Conservation (phyloP, 2,329 filamentous ascomycete genomes). For the Chaetomium globosum region DNA sequence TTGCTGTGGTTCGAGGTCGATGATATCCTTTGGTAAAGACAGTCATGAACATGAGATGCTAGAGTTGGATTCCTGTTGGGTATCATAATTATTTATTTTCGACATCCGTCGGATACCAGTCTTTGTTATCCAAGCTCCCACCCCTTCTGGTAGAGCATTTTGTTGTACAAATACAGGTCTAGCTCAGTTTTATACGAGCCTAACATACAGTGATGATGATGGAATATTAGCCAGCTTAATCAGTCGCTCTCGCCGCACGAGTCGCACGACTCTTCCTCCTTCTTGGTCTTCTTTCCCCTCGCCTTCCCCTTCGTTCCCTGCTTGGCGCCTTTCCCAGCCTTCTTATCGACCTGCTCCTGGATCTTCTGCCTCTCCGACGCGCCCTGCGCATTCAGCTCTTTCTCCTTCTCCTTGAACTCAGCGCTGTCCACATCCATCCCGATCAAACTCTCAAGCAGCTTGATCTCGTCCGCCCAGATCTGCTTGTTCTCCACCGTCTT, state of each 20-base stretch:
- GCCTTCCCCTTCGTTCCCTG: conserved; percentile 38
- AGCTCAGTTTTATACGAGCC: neutral
- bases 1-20: conserved; percentile 6
- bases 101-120: neutral
- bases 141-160: neutral
- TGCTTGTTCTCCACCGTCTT: conserved; percentile 74
- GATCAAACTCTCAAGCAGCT: conserved; percentile 84
- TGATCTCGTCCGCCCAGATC: conserved; percentile 93
- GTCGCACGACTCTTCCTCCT: conserved; percentile 32
- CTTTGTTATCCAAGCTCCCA: conserved; percentile 2
- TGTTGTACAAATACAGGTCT: neutral
- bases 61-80: neutral
- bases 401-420: conserved; percentile 69
- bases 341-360: conserved; percentile 77
- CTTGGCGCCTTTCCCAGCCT: conserved; percentile 62
- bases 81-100: conserved; percentile 16
- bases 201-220: neutral
- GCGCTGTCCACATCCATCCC: conserved; percentile 77
- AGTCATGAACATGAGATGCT: neutral
- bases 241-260: conserved; percentile 32
- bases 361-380: conserved; percentile 71
- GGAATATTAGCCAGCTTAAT: conserved; percentile 14
- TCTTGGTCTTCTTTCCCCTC: conserved; percentile 39
- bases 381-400: conserved; percentile 68
- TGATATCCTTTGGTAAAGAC: conserved; percentile 24